Base-by-base conservation (phyloP, 768 basidiomycete species). In the Rubroboletus pulcherrimus region DNA sequence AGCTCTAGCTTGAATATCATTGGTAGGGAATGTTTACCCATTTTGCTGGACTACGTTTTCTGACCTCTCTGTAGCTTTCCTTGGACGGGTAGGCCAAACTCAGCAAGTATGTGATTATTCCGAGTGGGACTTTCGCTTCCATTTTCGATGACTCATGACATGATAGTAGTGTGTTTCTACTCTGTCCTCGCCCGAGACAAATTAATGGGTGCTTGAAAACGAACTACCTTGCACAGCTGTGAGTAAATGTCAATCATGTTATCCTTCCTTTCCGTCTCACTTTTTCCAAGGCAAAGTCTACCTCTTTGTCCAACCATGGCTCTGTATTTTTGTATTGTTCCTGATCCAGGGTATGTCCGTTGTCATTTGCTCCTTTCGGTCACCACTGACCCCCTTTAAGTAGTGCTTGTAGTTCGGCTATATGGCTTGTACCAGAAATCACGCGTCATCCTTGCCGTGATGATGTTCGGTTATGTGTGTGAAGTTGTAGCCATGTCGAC, bases 361-460 rank as follows among this genome's bases (percentile, higher is more conserved):
- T 26, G 3, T 26, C 26, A 1, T 26, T 24, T 33, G 3, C 8
- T 2, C n/a, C 31, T 26, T 42, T 5, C 7, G 5, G 9, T 24
- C 19, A 31, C 40, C 14, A 1, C 26, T 53, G 44, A 63, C 24
- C 7, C 3, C 17, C 4, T 12, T 38, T 33, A 31, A 63, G 58
- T 60, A 8, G 31, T 63, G 12, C 62, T 63, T 34, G 58, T 60
- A 43, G 52, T 37, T 47, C 52, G 58, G 6, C 26, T 63, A 19
- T 60, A 60, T 19, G 47, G 58, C 4, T 29, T 60, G 42, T 63
- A 56, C 19, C 45, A 24, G 31, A 4, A 19, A 15, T 63, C 62
- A 3, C 54, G 29, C 15, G 26, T 49, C 9, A 19, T 63, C 10
- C n/a, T 60, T 10, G 34, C 33, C 2, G 2, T 63, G 37, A 41